Evolutionary conservation across 768 basidiomycete genomes (phyloP).

Genomic region (Pholiota molesta): DNA sequence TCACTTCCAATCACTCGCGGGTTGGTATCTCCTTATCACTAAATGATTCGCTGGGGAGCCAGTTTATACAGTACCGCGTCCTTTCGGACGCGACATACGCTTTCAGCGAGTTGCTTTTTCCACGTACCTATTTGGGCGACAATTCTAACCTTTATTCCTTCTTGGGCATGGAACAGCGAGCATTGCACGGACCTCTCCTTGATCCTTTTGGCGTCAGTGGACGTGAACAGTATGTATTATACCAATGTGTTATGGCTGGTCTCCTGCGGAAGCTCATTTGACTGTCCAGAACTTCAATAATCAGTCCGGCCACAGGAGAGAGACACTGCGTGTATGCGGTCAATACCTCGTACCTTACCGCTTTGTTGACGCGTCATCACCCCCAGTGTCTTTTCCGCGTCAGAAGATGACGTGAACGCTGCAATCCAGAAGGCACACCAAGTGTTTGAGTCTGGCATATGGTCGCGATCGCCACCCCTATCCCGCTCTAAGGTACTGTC

Average conservation of each 20-base stretch:
- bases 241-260: neutral
- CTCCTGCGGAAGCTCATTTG: neutral
- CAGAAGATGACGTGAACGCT: slow-evolving; percentile 49
- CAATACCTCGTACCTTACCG: neutral
- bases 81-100: neutral
- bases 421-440: slow-evolving; percentile 59
- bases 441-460: slow-evolving; percentile 66
- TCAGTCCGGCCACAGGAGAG: slow-evolving; percentile 72
- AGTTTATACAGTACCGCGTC: neutral
- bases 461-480: slow-evolving; percentile 65
- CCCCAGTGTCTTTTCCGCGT: slow-evolving; percentile 57
- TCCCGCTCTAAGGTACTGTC: slow-evolving; percentile 68
- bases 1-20: too few species aligned
- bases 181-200: neutral
- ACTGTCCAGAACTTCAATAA: slow-evolving; percentile 48
- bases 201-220: neutral
- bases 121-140: neutral
- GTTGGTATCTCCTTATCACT: neutral
- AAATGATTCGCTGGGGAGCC: slow-evolving; percentile 11
- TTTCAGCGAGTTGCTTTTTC: neutral
- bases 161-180: neutral
- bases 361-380: neutral
- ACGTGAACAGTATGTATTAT: neutral
- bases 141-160: neutral
- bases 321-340: slow-evolving; percentile 48